Percentiles rank a stretch among this genome's conserved stretches.
Evolutionary conservation across 352 stramenopile species (phyloP).

Genomic region (Phytopythium ostracodes): DNA sequence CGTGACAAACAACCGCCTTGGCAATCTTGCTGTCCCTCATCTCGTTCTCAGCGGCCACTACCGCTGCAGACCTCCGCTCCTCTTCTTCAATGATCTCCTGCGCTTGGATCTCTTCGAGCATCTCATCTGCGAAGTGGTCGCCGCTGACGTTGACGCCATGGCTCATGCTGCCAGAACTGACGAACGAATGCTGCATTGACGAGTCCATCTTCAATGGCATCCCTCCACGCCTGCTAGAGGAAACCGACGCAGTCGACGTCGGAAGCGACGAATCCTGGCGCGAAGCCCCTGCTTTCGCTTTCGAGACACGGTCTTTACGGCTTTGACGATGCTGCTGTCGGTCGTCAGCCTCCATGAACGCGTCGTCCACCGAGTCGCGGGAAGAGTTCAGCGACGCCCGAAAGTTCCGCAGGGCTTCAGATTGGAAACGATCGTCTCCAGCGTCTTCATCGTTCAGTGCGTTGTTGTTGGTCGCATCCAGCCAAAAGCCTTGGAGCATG

Average conservation of each 20-base stretch:
- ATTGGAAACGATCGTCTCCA: slow-evolving; percentile 35
- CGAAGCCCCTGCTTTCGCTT: not conserved
- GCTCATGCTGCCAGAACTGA: not conserved
- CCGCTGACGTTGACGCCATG: slow-evolving; percentile 1
- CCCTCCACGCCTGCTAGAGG: slow-evolving; percentile 5
- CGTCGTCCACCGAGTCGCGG: slow-evolving; percentile 73
- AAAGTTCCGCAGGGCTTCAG: slow-evolving; percentile 35
- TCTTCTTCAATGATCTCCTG: slow-evolving; percentile 40
- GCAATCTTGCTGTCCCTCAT: slow-evolving; percentile 1
- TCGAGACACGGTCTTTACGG: not conserved
- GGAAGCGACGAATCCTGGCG: not conserved
- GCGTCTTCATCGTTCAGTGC: slow-evolving; percentile 13
- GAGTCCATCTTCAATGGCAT: not conserved
- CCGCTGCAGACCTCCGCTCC: slow-evolving; percentile 10
- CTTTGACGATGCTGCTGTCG: not conserved
- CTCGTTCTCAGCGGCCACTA: slow-evolving; percentile 10
- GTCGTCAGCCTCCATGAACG: slow-evolving; percentile 36
- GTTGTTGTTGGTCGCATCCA: slow-evolving; percentile 24
- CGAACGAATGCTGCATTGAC: not conserved
- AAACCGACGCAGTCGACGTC: not conserved
- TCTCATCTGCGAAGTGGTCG: slow-evolving; percentile 41
- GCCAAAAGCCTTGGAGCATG: slow-evolving; percentile 73
- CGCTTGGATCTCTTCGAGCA: slow-evolving; percentile 43
- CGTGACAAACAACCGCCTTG: slow-evolving; percentile 5
- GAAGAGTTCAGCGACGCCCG: slow-evolving; percentile 53